Evolutionary conservation across 2,329 filamentous ascomycete genomes (phyloP).

Genomic region (Emydomyces testavorans): DNA sequence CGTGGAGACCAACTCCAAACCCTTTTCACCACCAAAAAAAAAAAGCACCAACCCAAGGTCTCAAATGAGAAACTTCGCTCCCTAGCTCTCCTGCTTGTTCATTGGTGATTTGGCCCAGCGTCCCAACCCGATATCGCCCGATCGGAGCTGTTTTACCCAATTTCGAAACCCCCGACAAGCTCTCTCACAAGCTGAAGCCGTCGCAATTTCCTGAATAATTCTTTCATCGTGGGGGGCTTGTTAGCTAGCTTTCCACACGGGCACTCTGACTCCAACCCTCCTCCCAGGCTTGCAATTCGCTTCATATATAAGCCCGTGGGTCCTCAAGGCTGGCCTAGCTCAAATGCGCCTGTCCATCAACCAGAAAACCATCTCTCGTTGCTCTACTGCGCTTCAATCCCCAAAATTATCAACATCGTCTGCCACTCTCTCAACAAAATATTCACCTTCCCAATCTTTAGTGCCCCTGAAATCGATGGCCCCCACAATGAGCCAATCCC

Average conservation of each 20-base stretch:
- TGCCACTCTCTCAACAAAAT: neutral
- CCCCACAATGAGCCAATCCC: slow-evolving; percentile 13
- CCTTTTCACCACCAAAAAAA: neutral
- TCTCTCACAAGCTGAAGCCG: slow-evolving; percentile 10
- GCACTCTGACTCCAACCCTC: neutral
- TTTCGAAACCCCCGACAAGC: neutral
- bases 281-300: neutral
- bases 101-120: slow-evolving; percentile 4
- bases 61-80: neutral
- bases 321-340: slow-evolving; percentile 6
- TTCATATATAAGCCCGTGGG: slow-evolving; percentile 9
- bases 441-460: neutral
- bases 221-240: slow-evolving; percentile 2
- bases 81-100: neutral
- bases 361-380: slow-evolving; percentile 9
- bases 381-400: neutral
- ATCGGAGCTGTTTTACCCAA: slow-evolving; percentile 2
- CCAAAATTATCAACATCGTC: neutral
- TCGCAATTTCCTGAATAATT: slow-evolving; percentile 12
- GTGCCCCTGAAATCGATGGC: neutral
- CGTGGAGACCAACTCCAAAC: slow-evolving; percentile 1
- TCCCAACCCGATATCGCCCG: slow-evolving; percentile 10
- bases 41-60: neutral
- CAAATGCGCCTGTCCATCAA: slow-evolving; percentile 6
- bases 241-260: neutral